phyloP scores from a whole-genome alignment of 2,329 filamentous ascomycete species.

The Plenodomus tracheiphilus region DNA sequence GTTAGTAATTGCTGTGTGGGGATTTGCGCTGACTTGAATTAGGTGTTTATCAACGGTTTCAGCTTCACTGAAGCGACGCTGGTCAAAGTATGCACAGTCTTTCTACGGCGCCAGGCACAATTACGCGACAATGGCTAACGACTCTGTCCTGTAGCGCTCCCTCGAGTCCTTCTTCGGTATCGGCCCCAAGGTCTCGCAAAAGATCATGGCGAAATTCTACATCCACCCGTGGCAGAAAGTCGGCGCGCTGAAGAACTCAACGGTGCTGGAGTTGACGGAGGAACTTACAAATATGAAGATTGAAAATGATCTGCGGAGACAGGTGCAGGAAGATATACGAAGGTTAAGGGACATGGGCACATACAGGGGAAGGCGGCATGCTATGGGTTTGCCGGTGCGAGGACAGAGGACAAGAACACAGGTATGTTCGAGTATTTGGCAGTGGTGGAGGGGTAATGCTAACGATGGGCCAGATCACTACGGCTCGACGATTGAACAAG shows the following conservation, averaged over 20 bases:
- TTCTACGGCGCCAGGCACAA: slow-evolving; percentile 22
- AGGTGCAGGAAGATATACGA: slow-evolving; percentile 82
- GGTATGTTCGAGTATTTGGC: slow-evolving; percentile 46
- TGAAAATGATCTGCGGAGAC: slow-evolving; percentile 80
- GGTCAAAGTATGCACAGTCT: slow-evolving; percentile 57
- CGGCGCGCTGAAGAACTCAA: slow-evolving; percentile 72
- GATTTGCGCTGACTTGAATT: slow-evolving; percentile 14
- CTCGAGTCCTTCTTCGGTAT: slow-evolving; percentile 57
- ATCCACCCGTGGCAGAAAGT: slow-evolving; percentile 84
- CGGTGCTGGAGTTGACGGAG: slow-evolving; percentile 78
- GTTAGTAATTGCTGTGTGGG: slow-evolving; percentile 2
- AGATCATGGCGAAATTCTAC: slow-evolving; percentile 84
- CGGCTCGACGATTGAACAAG: slow-evolving; percentile 61
- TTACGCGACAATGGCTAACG: slow-evolving; percentile 17
- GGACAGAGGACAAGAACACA: slow-evolving; percentile 87
- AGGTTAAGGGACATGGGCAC: slow-evolving; percentile 87
- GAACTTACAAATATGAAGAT: slow-evolving; percentile 91
- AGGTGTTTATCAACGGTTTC: slow-evolving; percentile 85
- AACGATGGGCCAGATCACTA: slow-evolving; percentile 54
- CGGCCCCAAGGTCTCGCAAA: slow-evolving; percentile 53
- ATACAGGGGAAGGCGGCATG: slow-evolving; percentile 86
- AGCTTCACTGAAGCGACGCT: slow-evolving; percentile 84
- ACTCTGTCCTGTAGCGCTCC: slow-evolving; percentile 57
- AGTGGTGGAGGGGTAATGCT: slow-evolving; percentile 7
- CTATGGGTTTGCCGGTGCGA: slow-evolving; percentile 87